phyloP scores from a whole-genome alignment of 352 stramenopile genomes.

The Phytophthora brassicae region DNA sequence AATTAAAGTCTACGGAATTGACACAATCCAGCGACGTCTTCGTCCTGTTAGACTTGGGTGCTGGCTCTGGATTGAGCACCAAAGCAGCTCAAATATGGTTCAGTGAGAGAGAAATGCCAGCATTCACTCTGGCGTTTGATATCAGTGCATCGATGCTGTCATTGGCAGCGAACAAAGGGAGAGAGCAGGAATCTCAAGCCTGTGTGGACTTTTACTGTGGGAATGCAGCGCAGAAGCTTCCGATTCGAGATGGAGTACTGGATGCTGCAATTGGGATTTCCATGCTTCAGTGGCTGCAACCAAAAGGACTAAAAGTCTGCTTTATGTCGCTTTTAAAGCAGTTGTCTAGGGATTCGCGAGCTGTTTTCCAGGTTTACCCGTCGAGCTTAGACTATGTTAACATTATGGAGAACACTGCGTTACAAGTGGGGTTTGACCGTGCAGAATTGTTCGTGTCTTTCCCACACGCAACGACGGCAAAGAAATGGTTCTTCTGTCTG shows the following conservation, averaged over 20 bases:
- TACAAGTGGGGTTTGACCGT: conserved; percentile 45
- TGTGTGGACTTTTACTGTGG: conserved; percentile 57
- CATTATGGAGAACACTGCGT: conserved; percentile 57
- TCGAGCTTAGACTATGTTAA: conserved; percentile 49
- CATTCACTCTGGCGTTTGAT: conserved; percentile 66
- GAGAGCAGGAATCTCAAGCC: conserved; percentile 8
- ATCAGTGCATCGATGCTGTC: conserved; percentile 80
- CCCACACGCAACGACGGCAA: conserved; percentile 60
- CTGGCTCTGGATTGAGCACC: conserved; percentile 72
- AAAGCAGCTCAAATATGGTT: conserved; percentile 55
- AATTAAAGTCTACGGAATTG: conserved; percentile 14
- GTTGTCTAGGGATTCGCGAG: conserved; percentile 28
- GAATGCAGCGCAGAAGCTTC: conserved; percentile 64
- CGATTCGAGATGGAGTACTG: conserved; percentile 46
- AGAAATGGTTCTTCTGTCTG: conserved; percentile 77
- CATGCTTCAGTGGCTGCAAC: conserved; percentile 83
- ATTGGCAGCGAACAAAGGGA: conserved; percentile 22
- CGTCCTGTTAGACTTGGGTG: conserved; percentile 69
- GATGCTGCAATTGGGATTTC: conserved; percentile 72
- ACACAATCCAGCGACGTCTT: conserved; percentile 23
- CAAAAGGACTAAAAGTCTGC: conserved; percentile 54
- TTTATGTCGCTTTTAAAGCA: conserved; percentile 51
- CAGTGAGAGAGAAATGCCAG: conserved; percentile 25
- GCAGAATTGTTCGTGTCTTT: conserved; percentile 72
- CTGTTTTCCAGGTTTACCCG: conserved; percentile 79